phyloP scores from a whole-genome alignment of 441 rosid genomes.

The Eutrema salsugineum region DNA sequence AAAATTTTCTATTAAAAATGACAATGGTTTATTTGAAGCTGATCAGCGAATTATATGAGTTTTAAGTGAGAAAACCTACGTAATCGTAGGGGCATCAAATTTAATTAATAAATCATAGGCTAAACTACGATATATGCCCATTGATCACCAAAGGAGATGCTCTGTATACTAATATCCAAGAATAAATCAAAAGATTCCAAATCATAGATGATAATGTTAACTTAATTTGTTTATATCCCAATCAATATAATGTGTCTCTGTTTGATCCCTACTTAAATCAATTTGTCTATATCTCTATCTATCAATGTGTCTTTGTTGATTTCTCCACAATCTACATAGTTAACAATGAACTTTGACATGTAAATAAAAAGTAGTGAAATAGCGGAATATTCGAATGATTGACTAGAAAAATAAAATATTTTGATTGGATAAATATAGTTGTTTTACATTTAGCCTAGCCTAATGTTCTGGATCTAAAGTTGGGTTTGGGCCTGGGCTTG shows the following conservation, averaged over 20 bases:
- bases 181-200: constrained; percentile 16
- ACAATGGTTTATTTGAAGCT: background rate
- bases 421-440: no score
- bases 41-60: background rate
- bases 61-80: background rate
- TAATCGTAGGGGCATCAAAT: constrained; percentile 9
- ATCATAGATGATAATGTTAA: background rate
- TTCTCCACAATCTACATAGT: background rate
- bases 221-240: constrained; percentile 1
- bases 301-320: background rate
- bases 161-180: constrained; percentile 19
- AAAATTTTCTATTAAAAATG: background rate
- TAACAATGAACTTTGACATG: background rate
- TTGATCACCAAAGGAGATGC: constrained; percentile 23
- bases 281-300: background rate
- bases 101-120: background rate
- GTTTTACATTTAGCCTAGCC: no score
- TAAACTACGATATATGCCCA: constrained; percentile 12
- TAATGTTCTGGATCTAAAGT: background rate
- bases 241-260: background rate
- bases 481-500: background rate
- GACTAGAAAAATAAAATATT: no score
- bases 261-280: background rate
- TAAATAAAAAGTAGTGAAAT: background rate
- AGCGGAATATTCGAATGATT: background rate